Evolutionary conservation across 2,329 filamentous ascomycete species (phyloP).

Genomic region (Pseudogymnoascus sp.): DNA sequence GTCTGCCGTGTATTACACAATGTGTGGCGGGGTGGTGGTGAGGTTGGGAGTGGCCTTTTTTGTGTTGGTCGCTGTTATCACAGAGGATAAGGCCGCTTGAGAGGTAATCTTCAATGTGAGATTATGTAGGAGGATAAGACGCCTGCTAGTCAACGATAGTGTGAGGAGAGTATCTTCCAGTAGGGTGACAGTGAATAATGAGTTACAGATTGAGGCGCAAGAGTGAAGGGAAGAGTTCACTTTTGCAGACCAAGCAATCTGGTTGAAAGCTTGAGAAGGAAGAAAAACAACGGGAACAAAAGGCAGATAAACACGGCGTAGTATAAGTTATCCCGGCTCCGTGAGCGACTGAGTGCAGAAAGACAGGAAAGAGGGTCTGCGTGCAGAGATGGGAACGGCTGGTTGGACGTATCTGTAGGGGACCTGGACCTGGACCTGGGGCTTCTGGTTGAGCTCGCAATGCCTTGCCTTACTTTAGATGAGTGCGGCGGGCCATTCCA

Average conservation of each 20-base stretch:
- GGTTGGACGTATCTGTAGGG: neutral
- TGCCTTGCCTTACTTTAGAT: neutral
- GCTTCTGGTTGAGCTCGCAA: neutral
- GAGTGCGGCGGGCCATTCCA: neutral
- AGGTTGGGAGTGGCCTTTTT: neutral
- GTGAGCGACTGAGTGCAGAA: neutral
- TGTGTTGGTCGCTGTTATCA: neutral
- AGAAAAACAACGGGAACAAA: neutral
- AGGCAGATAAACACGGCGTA: constrained; percentile 3
- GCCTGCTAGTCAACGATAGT: neutral
- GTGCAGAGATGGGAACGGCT: constrained; percentile 1
- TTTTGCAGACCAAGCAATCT: neutral
- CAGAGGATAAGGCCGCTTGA: neutral
- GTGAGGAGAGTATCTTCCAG: neutral
- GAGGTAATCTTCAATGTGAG: neutral
- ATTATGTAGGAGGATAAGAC: constrained; percentile 1
- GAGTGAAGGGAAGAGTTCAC: neutral
- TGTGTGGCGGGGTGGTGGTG: neutral
- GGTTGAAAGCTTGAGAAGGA: neutral
- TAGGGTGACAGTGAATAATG: neutral
- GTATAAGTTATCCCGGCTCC: neutral
- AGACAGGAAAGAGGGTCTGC: neutral
- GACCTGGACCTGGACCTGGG: neutral
- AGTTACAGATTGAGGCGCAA: neutral
- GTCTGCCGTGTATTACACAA: neutral